Percentiles rank a stretch among this genome's conserved stretches.
These are phyloP conservation scores for Kernera saxatilis DNA, from an alignment of 345 rosid species.

Conservation along the genomic window DNA sequence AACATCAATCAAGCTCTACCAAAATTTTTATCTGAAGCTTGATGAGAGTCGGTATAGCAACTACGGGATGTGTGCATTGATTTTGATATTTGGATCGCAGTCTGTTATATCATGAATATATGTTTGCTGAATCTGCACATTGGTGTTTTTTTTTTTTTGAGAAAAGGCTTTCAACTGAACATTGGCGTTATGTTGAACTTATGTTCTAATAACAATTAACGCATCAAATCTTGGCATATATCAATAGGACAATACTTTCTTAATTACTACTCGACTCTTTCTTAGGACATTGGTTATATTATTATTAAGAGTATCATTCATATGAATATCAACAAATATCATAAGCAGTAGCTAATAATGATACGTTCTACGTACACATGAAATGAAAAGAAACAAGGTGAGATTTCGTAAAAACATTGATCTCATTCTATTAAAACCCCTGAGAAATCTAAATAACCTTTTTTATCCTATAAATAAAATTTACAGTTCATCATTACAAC, in stretches of 20 bases:
- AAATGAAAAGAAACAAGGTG: neutral
- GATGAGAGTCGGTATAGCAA: neutral
- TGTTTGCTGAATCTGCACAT: neutral
- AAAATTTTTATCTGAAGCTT: neutral
- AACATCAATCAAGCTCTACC: neutral
- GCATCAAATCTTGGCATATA: neutral
- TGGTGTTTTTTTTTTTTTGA: too few species aligned
- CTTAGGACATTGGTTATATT: neutral
- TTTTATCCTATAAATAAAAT: slow-evolving; percentile 15
- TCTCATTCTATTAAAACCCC: neutral
- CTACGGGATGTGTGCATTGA: neutral
- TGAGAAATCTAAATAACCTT: neutral
- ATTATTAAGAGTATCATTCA: neutral
- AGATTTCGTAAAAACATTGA: neutral
- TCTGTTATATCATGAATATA: neutral
- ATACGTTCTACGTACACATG: neutral
- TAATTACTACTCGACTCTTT: neutral
- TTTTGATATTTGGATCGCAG: neutral
- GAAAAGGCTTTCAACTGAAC: too few species aligned
- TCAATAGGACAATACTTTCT: neutral
- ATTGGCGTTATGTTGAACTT: too few species aligned
- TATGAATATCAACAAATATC: neutral
- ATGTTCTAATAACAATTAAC: neutral
- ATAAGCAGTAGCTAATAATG: neutral
- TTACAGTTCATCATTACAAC: slow-evolving; percentile 34